Evolutionary conservation across 495 filamentous ascomycete species (phyloP).

Genomic region (Aspergillus haitiensis): DNA sequence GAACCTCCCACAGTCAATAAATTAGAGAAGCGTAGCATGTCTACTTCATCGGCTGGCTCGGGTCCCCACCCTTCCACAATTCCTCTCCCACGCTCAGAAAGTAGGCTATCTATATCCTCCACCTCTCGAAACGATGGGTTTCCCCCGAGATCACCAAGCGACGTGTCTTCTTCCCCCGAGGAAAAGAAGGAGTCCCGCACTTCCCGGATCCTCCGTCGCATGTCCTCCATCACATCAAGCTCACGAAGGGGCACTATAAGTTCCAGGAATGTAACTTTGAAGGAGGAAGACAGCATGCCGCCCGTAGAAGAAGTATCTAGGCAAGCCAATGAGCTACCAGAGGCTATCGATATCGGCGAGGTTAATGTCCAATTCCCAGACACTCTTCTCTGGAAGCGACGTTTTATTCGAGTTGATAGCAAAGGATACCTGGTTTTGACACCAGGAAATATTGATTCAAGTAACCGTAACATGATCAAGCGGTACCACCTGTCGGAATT

Average conservation of each 20-base stretch:
- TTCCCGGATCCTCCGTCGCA: slow-evolving; percentile 75
- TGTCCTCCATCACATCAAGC: slow-evolving; percentile 66
- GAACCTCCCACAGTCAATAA: slow-evolving; percentile 21
- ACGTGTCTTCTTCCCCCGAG: slow-evolving; percentile 43
- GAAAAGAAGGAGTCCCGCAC: slow-evolving; percentile 68
- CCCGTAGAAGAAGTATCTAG: slow-evolving; percentile 39
- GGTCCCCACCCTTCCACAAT: slow-evolving; percentile 23
- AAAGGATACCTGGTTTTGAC: slow-evolving; percentile 75
- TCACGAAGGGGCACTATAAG: slow-evolving; percentile 61
- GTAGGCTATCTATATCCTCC: slow-evolving; percentile 42
- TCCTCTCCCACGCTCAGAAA: slow-evolving; percentile 35
- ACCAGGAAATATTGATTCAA: slow-evolving; percentile 48
- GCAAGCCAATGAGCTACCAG: slow-evolving; percentile 33
- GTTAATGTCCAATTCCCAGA: slow-evolving; percentile 94
- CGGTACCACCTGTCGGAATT: slow-evolving; percentile 82
- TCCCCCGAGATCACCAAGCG: slow-evolving; percentile 43
- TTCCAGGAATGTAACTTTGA: slow-evolving; percentile 55
- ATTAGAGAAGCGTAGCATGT: slow-evolving; percentile 35
- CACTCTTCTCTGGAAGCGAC: slow-evolving; percentile 87
- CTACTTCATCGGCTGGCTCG: slow-evolving; percentile 39
- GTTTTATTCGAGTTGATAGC: slow-evolving; percentile 74
- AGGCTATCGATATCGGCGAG: slow-evolving; percentile 72
- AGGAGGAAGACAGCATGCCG: slow-evolving; percentile 57
- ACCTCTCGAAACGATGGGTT: slow-evolving; percentile 38
- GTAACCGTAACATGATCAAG: slow-evolving; percentile 60